Conservation (phyloP, 169 alveolate species). For the Hammondia hammondi region DNA sequence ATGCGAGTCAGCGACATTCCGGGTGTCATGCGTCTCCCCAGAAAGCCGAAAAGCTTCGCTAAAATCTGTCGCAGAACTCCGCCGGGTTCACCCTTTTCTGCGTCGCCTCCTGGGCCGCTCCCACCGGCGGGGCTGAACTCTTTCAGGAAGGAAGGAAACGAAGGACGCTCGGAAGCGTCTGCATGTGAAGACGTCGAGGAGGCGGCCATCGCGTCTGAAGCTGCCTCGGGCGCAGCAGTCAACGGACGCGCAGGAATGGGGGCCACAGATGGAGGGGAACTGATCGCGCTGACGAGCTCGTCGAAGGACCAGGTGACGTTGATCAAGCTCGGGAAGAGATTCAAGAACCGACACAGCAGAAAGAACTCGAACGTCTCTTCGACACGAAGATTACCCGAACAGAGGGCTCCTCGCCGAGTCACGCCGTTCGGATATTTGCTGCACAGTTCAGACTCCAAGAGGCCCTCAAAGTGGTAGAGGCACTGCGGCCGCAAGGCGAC, state of each 20-base stretch:
- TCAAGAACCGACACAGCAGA: constrained; percentile 19
- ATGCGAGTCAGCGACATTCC: constrained; percentile 6
- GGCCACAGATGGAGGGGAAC: neutral
- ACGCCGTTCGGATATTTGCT: neutral
- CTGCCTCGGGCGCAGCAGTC: constrained; percentile 20
- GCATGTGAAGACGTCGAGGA: neutral
- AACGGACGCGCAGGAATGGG: neutral
- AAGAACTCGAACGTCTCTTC: constrained; percentile 10
- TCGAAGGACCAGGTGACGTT: constrained; percentile 29
- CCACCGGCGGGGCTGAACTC: neutral
- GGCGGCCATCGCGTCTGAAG: neutral
- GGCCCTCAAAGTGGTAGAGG: neutral
- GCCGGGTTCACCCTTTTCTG: neutral
- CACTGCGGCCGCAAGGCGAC: neutral
- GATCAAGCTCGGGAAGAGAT: neutral
- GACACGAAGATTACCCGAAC: neutral
- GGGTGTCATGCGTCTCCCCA: neutral
- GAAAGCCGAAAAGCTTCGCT: neutral
- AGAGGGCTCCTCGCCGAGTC: neutral
- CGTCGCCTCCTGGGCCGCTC: neutral
- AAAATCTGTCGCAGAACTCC: neutral
- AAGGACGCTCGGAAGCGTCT: neutral
- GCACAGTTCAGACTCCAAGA: neutral
- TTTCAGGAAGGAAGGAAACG: neutral
- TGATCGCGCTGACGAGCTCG: neutral